Evolutionary conservation across 1,284 basidiomycete genomes (phyloP).

Genomic region (Cutaneotrichosporon sp.): DNA sequence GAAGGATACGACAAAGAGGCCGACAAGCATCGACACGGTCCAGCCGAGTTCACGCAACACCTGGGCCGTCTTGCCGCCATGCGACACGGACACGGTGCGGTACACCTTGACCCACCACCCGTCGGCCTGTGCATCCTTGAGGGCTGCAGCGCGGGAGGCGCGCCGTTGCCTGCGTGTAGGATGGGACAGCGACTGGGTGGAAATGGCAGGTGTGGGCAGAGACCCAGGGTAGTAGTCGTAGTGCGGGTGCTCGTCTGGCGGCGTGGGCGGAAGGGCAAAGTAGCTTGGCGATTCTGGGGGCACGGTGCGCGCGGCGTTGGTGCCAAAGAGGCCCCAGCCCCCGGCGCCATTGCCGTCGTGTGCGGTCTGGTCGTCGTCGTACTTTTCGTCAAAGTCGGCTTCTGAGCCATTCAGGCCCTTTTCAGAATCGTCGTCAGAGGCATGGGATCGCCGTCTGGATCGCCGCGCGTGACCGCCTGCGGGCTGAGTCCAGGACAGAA

Average conservation of each 20-base stretch:
- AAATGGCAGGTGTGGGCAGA: slow-evolving; percentile 47
- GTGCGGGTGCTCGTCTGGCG: slow-evolving; percentile 22
- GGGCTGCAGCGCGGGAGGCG: slow-evolving; percentile 10
- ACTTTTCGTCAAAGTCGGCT: slow-evolving; percentile 19
- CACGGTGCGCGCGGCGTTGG: neutral
- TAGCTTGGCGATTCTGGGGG: slow-evolving; percentile 20
- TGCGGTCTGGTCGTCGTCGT: slow-evolving; percentile 3
- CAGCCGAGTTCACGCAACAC: slow-evolving; percentile 45
- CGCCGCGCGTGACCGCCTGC: slow-evolving; percentile 1
- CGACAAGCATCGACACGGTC: slow-evolving; percentile 41
- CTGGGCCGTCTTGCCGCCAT: slow-evolving; percentile 39
- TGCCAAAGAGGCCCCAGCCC: slow-evolving; percentile 34
- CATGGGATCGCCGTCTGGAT: slow-evolving; percentile 8
- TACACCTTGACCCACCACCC: slow-evolving; percentile 22
- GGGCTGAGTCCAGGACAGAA: slow-evolving; percentile 21
- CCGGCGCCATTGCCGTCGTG: slow-evolving; percentile 11
- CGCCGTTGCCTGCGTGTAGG: slow-evolving; percentile 8
- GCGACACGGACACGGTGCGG: slow-evolving; percentile 13
- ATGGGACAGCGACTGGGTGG: slow-evolving; percentile 35
- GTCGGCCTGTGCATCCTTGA: slow-evolving; percentile 9
- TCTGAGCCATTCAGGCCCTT: slow-evolving; percentile 39
- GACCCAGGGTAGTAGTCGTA: slow-evolving; percentile 15
- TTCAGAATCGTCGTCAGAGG: slow-evolving; percentile 39
- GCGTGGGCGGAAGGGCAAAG: slow-evolving; percentile 35
- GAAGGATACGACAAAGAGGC: slow-evolving; percentile 40